Evolutionary conservation across 345 rosid species (phyloP), one percentile per base, ranked within the genome.

Genomic region (Populus nigra): DNA sequence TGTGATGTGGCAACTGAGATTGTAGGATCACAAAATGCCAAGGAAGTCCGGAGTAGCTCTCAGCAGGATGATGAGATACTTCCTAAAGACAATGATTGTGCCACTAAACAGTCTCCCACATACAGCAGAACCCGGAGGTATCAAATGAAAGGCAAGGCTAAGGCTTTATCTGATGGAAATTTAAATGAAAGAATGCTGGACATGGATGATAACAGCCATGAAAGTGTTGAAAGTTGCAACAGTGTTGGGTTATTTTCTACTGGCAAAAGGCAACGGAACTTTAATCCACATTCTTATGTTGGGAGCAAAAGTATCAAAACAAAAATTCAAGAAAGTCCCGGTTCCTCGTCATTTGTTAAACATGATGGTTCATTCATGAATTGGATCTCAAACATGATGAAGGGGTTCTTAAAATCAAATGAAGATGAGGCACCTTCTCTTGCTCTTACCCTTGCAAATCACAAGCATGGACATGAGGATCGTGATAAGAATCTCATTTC

Each of bases 161-260:
- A 84, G 83, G 91, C 88, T 78, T 80, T 88, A 69, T 90, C 93
- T 11, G 90, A 89, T 83, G 90, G 88, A 61, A 82, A 85, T 78
- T 71, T 75, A 71, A 77, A 77, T 77, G 91, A 78, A 82, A 84
- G 71, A 78, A 78, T 72, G 78, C 66, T 71, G 25, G 79, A 86
- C 81, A 87, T 86, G 73, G 87, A 83, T 1, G 82, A 90, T 73
- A 90, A 83, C 77, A 96, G 98, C 83, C 85, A 86, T 55, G 97
- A 89, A 84, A 96, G 98, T 80, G 96, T 90, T 39, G 99, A 96
- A 82, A 93, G 98, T 76, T 93, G 97, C 76, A 91, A 88, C 43
- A 90, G 90, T 68, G 77, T 89, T 13, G 84, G 92, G 72, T 75
- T 83, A 66, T 76, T 83, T 70, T 82, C 84, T 25, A 78, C 83